Base-by-base conservation (phyloP, 257 asterid genomes). In the Eustoma russellianum region DNA sequence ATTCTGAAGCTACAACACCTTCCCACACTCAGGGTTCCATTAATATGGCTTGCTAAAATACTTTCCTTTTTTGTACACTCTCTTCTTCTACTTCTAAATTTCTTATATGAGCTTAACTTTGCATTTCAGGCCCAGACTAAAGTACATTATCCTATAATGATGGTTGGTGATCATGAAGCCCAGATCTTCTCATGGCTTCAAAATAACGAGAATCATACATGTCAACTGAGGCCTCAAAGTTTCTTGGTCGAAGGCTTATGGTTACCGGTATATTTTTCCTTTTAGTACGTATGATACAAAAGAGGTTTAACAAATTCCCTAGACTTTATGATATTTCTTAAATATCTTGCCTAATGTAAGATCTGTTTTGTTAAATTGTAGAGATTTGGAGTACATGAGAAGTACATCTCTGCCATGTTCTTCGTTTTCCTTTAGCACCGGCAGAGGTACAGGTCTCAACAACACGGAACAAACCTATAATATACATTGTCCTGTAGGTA, bases 101-200 rank as follows among this genome's bases (percentile, higher is more conserved):
- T 24, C 30, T 38, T 33, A 28, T 33, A 45, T 9, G 9, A 48
- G 18, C 28, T 28, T 38, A n/a, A 18, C 28, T 35, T 24, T 68
- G 17, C 35, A 34, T 41, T 62, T 16, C 89, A 86, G 83, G 76
- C 76, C 50, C 79, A 71, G 65, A 74, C 67, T 40, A 73, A 59
- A 41, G 67, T 68, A 71, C 64, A 72, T 41, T 74, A 74, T 60
- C 72, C 86, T 7, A 30, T 74, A 35, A 50, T 69, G 15, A 70
- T 77, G 43, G 67, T 74, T 43, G 74, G 67, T 50, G 75, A 68
- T 47, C 77, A 73, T 61, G 92, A 79, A 13, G 68, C 74, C 59
- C 79, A 69, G 19, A 67, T 71, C n/a, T 74, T 65, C 49, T 52
- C 82, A 3, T 85, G 88, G 88, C 66, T 71, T 62, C 85, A 78